Conservation (phyloP, 2,329 filamentous ascomycete species). For the Venturia effusa region DNA sequence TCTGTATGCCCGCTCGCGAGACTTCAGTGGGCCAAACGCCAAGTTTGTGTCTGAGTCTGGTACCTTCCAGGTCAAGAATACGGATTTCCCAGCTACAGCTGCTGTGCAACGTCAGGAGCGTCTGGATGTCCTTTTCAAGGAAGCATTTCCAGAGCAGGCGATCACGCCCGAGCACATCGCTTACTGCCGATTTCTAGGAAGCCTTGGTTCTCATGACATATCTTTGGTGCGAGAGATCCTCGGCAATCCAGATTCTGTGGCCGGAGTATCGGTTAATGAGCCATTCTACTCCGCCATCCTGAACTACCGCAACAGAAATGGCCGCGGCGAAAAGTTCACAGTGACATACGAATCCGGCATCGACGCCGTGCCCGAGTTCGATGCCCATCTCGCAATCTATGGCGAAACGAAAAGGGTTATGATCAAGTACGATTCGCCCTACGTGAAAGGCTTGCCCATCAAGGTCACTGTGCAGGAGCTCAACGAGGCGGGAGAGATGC, state of each 20-base stretch:
- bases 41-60: constrained; percentile 38
- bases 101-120: too few species aligned
- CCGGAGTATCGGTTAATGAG: constrained; percentile 30
- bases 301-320: constrained; percentile 22
- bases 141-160: too few species aligned
- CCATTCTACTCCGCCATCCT: constrained; percentile 36
- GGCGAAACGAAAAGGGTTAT: constrained; percentile 42
- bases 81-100: too few species aligned
- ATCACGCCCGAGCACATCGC: constrained; percentile 12
- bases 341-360: constrained; percentile 49
- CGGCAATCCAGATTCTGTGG: constrained; percentile 33
- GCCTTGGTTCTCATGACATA: constrained; percentile 44
- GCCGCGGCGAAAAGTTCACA: constrained; percentile 32
- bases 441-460: constrained; percentile 44
- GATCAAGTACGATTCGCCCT: constrained; percentile 47
- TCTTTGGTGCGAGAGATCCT: constrained; percentile 43
- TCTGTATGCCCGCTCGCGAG: constrained; percentile 42
- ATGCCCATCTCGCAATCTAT: constrained; percentile 44
- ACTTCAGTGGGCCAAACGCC: constrained; percentile 44
- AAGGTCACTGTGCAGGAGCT: constrained; percentile 36
- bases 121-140: too few species aligned
- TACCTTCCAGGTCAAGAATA: constrained; percentile 28
- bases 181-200: constrained; percentile 33
- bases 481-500: too few species aligned
- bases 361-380: constrained; percentile 41